Evolutionary conservation across 352 stramenopile genomes (phyloP), one percentile per base, ranked within the genome.

Genomic region (Globisporangium splendens): DNA sequence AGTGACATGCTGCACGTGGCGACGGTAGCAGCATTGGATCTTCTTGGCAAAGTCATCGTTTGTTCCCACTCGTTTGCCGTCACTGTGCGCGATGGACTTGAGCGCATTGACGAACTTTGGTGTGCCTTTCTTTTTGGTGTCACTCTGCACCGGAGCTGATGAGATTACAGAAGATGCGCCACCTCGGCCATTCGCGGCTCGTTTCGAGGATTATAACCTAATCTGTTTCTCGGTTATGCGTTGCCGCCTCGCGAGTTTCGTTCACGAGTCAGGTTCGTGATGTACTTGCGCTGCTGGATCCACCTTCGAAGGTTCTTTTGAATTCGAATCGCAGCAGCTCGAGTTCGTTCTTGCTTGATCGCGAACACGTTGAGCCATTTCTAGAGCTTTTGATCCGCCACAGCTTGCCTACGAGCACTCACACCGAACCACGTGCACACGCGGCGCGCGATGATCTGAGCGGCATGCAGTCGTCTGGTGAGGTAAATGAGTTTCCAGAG

Each of bases 271-370:
- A 56, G 58, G 20, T 48, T 50, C 56, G 75, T 70, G 1, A 66
- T 24, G 39, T 78, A 86, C 48, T 72, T 63, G n/a, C 68, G 69
- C 50, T 83, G 75, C 21, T 74, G 63, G 11, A 78, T 61, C 75
- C 77, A 89, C 3, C 75, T 56, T 1, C 61, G 62, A 11, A 85
- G 54, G 7, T 84, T 59, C 44, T 74, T 80, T 22, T 89, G 79
- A 33, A 89, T 80, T 4, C 62, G 15, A 7, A 80, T 17, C 4
- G 72, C 70, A 0, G 69, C 70, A 17, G 22, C 11, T n/a, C 46
- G 47, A 4, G 54, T 61, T 1, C 51, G 54, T 8, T 58, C 13
- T 31, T 73, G 64, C 39, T 82, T 66, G 14, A 54, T 52, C 22
- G 62, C 58, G 0, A 78, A 46, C 18, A 71, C 17, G 33, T 18